Evolutionary conservation across 208 protist genomes (phyloP).

Genomic region (Wallacemonas sp.): DNA sequence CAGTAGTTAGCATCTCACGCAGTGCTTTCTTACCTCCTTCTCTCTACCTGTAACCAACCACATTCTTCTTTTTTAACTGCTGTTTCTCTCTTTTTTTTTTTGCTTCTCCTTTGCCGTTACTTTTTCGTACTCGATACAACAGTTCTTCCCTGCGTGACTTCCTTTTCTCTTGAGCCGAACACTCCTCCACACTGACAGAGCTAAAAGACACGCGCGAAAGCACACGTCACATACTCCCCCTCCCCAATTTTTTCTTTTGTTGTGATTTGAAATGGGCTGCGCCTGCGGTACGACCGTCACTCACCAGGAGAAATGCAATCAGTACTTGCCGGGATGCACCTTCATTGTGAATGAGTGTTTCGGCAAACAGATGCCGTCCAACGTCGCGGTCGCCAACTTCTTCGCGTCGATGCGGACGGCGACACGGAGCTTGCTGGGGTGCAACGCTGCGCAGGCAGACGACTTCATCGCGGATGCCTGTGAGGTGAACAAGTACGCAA

Average conservation of each 20-base stretch:
- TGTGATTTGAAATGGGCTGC: slow-evolving; percentile 27
- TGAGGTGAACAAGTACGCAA: slow-evolving; percentile 29
- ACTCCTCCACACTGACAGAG: no score
- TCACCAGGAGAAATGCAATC: slow-evolving; percentile 24
- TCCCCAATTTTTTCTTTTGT: slow-evolving; percentile 1
- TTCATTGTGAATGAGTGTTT: slow-evolving; percentile 56
- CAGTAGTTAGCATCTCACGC: neutral
- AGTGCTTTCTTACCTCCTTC: neutral
- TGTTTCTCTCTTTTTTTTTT: slow-evolving; percentile 14
- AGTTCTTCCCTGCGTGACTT: no score
- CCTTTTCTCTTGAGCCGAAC: no score
- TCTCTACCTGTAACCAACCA: neutral
- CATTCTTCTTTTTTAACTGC: no score
- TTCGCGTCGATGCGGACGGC: slow-evolving; percentile 60
- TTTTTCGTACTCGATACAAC: neutral
- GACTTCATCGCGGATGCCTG: slow-evolving; percentile 51
- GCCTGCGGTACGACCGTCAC: slow-evolving; percentile 17
- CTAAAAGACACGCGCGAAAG: no score
- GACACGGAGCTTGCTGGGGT: slow-evolving; percentile 37
- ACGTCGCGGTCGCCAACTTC: slow-evolving; percentile 39
- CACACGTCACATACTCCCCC: neutral
- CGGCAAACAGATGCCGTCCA: slow-evolving; percentile 15
- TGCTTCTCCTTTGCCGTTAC: neutral
- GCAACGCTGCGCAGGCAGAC: slow-evolving; percentile 37
- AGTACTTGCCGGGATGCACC: slow-evolving; percentile 36